Base-by-base conservation (phyloP, 2,329 filamentous ascomycete species). In the Pestalotiopsis sp. region DNA sequence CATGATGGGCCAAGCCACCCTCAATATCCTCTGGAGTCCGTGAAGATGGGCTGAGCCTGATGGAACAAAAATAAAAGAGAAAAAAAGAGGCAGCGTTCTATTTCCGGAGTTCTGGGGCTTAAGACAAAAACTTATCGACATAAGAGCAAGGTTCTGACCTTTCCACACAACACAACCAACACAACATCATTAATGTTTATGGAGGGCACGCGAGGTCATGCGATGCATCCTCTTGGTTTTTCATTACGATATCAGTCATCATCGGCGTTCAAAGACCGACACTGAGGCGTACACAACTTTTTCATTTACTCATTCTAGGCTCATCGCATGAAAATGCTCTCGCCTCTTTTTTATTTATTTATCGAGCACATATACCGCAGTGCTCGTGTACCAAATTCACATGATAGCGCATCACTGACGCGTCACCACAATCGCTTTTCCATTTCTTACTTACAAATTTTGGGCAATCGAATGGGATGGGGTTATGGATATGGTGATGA, bases 31-130 rank as follows among this genome's bases (percentile, higher is more conserved):
- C 58, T 71, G 45, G 70, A 74, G 14, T 75, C 75, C 62, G 66
- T 71, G 20, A 78, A 77, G 68, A 73, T 71, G 41, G 73, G 74
- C 56, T 76, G 69, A 76, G 71, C 66, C 13, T 59, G 38, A 61
- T 68, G 67, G 27, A 69, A 63, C 66, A 69, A 65, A 65, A 69
- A 66, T 67, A 69, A 58, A 67, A 65, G 68, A 73, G 69, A 72
- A 58, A 58, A 67, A 65, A 68, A 73, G 70, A 72, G 31, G n/a
- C 27, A 25, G 20, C 52, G 14, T 57, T 66, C 49, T 40, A 38
- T 66, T 66, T 66, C 63, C 60, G 65, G 65, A 71, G 45, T n/a
- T 41, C 61, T 36, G 69, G 12, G 36, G 62, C 67, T 62, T 67
- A 73, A 74, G 70, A 71, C 57, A 71, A 70, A 74, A 73, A 12